These are phyloP conservation scores for Aspergillus mulundensis DNA, from an alignment of 495 filamentous ascomycete species.

Conservation along the genomic window DNA sequence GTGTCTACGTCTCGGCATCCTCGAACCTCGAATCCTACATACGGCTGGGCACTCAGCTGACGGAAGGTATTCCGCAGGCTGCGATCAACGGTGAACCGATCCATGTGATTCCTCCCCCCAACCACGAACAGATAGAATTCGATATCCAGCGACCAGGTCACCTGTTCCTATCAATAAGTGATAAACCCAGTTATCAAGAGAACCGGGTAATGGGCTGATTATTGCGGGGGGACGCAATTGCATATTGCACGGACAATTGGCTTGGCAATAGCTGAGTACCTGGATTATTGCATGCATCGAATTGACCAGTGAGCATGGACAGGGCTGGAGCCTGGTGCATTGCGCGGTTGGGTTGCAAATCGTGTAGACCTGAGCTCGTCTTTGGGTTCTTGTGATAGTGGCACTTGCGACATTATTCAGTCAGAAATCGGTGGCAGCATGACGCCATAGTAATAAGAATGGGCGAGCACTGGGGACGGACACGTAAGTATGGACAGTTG, in stretches of 20 bases:
- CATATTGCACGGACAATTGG: slow-evolving; percentile 9
- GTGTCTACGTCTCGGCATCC: not conserved
- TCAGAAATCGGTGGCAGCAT: not conserved
- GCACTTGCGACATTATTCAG: slow-evolving; percentile 4
- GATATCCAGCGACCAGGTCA: not conserved
- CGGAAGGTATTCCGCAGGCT: not conserved
- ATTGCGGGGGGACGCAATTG: not conserved
- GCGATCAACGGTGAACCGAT: not conserved
- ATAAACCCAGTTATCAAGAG: too few relatives aligned
- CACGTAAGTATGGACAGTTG: not conserved
- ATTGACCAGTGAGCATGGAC: not conserved
- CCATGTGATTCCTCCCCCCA: not conserved
- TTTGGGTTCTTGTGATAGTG: not conserved
- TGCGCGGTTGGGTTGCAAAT: slow-evolving; percentile 4
- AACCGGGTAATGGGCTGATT: not conserved
- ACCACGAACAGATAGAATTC: not conserved
- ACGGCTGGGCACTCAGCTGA: not conserved
- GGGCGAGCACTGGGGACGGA: not conserved
- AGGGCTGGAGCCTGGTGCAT: not conserved
- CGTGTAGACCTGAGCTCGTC: not conserved
- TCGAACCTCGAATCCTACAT: not conserved
- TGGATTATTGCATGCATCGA: slow-evolving; percentile 10
- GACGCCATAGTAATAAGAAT: not conserved
- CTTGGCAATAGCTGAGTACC: slow-evolving; percentile 8
- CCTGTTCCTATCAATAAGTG: slow-evolving; percentile 2